Base-by-base conservation (phyloP, 768 basidiomycete genomes). In the Boletus fagicola region DNA sequence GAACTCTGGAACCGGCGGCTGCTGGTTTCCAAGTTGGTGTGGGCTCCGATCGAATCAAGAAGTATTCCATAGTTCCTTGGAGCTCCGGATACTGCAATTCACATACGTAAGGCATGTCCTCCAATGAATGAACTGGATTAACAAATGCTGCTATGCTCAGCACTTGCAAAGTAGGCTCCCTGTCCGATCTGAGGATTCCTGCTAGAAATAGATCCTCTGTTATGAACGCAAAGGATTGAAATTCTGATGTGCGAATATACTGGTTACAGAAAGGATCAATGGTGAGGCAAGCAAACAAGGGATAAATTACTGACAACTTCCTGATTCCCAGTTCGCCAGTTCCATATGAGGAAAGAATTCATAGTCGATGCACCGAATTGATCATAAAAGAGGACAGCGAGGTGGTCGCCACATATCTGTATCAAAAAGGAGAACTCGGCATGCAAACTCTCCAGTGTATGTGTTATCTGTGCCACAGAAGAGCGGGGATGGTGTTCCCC, bases 191-290 rank as follows among this genome's bases (percentile, higher is more conserved):
- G 30, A 60, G 36, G 49, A 69, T 43, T 24, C 56, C 61, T 16
- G 64, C 61, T 42, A 73, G 43, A 42, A 73, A 55, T 31, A 72
- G 33, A 39, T 66, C 65, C 24, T 74, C 71, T 20, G 72, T 62
- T 47, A 76, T 62, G 58, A 76, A 76, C 1, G 70, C 64, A 52
- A 70, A 76, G 13, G 75, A 74, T 28, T 58, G 65, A 42, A 76
- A 58, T 18, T 59, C 56, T n/a, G 56, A 33, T 26, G 35, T 50
- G 38, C 40, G 46, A 10, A 76, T 50, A 26, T 52, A 44, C 74
- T 75, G 22, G 9, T 51, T 9, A 26, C 3, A 8, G 35, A 51
- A 56, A 31, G 40, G 26, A 51, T 69, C 24, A 61, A 43, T 20
- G 26, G 22, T 6, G 28, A 50, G 22, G 18, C 6, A 38, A 24